A percentile compares a stretch with the other conserved stretches of the same genome.
phyloP scores from a whole-genome alignment of 441 rosid genomes.

The Gossypium aridum region DNA sequence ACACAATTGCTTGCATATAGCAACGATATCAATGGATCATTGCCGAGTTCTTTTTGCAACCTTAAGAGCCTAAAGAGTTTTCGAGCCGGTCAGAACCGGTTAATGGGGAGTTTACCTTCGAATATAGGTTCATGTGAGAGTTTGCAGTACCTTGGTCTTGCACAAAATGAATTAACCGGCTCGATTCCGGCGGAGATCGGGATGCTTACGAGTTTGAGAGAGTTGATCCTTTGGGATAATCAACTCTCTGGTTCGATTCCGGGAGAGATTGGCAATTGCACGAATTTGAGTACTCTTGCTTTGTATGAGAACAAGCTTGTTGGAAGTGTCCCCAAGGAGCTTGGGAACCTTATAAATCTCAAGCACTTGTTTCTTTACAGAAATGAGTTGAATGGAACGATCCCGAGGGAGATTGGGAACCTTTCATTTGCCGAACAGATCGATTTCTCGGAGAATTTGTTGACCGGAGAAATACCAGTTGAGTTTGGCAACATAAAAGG shows the following conservation, averaged over 20 bases:
- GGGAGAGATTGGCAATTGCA: slow-evolving; percentile 60
- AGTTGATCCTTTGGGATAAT: slow-evolving; percentile 69
- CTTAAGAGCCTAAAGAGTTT: slow-evolving; percentile 54
- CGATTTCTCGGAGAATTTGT: slow-evolving; percentile 74
- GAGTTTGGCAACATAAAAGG: slow-evolving; percentile 62
- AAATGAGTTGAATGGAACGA: slow-evolving; percentile 66
- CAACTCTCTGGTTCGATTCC: slow-evolving; percentile 77
- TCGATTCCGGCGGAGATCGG: slow-evolving; percentile 74
- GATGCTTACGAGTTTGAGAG: slow-evolving; percentile 49
- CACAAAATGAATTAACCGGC: slow-evolving; percentile 68
- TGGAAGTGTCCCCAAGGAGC: slow-evolving; percentile 65
- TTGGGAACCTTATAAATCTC: slow-evolving; percentile 48
- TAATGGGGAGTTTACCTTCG: slow-evolving; percentile 72
- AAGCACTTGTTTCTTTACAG: slow-evolving; percentile 57
- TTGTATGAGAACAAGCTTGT: slow-evolving; percentile 70
- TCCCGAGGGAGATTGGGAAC: slow-evolving; percentile 77
- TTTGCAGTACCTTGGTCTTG: slow-evolving; percentile 76
- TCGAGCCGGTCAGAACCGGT: slow-evolving; percentile 84
- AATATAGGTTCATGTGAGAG: slow-evolving; percentile 69
- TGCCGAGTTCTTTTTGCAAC: slow-evolving; percentile 68
- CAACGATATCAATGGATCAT: slow-evolving; percentile 63
- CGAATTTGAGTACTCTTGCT: slow-evolving; percentile 53
- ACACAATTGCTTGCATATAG: slow-evolving; percentile 59
- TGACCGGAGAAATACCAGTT: slow-evolving; percentile 63
- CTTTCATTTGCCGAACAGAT: slow-evolving; percentile 57